These are phyloP conservation scores for Capsella rubella DNA, from an alignment of 441 rosid species.

Conservation along the genomic window DNA sequence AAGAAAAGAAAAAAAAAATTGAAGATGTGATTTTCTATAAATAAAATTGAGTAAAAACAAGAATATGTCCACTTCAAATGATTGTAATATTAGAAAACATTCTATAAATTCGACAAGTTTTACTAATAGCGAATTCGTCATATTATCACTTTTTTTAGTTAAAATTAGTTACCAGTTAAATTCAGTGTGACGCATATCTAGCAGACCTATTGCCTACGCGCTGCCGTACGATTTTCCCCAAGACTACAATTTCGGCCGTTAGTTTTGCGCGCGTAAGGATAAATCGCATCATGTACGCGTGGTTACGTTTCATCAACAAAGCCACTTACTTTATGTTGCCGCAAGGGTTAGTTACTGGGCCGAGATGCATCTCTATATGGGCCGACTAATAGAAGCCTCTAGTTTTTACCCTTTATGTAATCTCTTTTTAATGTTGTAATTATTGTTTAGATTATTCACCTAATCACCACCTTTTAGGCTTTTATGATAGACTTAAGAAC, in stretches of 20 bases:
- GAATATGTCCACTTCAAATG: no score
- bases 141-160: not conserved
- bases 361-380: constrained; percentile 7
- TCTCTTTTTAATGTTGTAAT: not conserved
- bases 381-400: constrained; percentile 11
- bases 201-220: constrained; percentile 17
- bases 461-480: not conserved
- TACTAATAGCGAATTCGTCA: not conserved
- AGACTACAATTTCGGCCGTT: no score
- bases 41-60: no score
- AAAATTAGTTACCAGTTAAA: constrained; percentile 20
- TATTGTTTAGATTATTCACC: not conserved
- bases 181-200: constrained; percentile 22
- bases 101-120: not conserved
- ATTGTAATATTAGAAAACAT: not conserved
- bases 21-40: no score
- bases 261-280: not conserved
- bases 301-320: not conserved
- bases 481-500: not conserved
- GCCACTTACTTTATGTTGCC: constrained; percentile 9
- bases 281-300: not conserved
- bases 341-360: constrained; percentile 6
- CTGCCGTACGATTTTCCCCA: not conserved
- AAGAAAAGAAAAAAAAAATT: no score
- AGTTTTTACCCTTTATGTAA: not conserved